A percentile compares a stretch with the other conserved stretches of the same genome.
phyloP scores from a whole-genome alignment of 202 grass and related monocot species.

The Setaria italica region DNA sequence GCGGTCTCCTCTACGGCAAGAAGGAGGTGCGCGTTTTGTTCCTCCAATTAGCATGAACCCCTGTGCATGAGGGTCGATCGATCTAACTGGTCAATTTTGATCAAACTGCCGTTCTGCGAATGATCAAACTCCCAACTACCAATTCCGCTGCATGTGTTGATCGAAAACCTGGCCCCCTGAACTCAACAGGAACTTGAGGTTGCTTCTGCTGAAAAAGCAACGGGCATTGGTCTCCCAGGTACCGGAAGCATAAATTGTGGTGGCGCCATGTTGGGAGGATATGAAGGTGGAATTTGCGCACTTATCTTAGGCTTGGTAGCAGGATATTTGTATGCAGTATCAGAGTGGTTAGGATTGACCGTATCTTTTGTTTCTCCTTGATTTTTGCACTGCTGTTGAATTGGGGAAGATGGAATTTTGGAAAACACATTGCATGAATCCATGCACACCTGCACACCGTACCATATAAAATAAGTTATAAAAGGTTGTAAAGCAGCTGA shows the following conservation, averaged over 20 bases:
- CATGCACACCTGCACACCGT: constrained; percentile 30
- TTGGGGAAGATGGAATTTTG: constrained; percentile 38
- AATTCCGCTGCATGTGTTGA: too few species aligned
- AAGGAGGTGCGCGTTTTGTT: too few species aligned
- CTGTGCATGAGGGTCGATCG: too few species aligned
- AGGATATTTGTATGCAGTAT: constrained; percentile 46
- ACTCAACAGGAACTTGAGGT: constrained; percentile 56
- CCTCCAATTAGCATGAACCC: too few species aligned
- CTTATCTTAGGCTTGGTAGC: constrained; percentile 44
- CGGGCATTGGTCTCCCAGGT: constrained; percentile 48
- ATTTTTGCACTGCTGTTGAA: constrained; percentile 43
- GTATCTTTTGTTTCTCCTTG: constrained; percentile 39
- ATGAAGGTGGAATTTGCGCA: constrained; percentile 49
- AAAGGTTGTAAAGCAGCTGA: constrained; percentile 30
- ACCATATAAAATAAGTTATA: constrained; percentile 10
- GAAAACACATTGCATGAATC: constrained; percentile 46
- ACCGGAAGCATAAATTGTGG: constrained; percentile 59
- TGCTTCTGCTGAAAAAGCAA: constrained; percentile 72
- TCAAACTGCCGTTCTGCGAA: too few species aligned
- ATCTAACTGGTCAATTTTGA: too few species aligned
- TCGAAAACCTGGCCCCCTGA: constrained; percentile 51
- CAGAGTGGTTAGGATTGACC: constrained; percentile 18
- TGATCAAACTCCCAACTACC: too few species aligned
- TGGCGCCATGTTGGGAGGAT: constrained; percentile 48
- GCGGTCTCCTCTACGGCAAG: too few species aligned